These are phyloP conservation scores for Caryocar brasiliense DNA, from an alignment of 441 rosid genomes.

Conservation along the genomic window DNA sequence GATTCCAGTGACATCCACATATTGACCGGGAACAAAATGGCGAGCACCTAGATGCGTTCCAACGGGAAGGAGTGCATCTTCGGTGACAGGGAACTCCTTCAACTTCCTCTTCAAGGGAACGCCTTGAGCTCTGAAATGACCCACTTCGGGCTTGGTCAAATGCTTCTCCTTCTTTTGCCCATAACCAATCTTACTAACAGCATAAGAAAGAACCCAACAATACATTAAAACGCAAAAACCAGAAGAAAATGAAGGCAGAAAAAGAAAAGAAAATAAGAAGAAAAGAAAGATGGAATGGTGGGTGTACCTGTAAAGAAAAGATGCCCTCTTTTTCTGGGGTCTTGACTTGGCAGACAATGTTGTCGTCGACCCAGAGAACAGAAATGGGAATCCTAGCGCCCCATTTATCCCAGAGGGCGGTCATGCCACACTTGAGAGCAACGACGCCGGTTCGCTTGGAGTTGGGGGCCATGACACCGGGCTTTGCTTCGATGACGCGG, in stretches of 20 bases:
- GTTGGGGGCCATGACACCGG: constrained; percentile 46
- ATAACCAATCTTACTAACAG: constrained; percentile 77
- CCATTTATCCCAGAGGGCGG: constrained; percentile 96
- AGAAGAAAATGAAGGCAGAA: neutral
- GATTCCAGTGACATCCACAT: constrained; percentile 77
- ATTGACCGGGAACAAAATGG: constrained; percentile 91
- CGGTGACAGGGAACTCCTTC: constrained; percentile 87
- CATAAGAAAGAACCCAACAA: constrained; percentile 21
- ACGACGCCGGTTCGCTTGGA: constrained; percentile 78
- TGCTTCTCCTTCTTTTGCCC: constrained; percentile 94
- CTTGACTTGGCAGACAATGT: constrained; percentile 87
- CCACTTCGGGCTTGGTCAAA: constrained; percentile 83
- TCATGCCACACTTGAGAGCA: constrained; percentile 92
- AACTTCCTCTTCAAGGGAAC: constrained; percentile 87
- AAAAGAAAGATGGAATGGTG: neutral
- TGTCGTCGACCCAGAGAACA: constrained; percentile 88
- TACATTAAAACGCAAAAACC: constrained; percentile 9
- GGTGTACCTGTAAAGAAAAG: constrained; percentile 66
- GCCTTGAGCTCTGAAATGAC: constrained; percentile 93
- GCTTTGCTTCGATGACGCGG: constrained; percentile 52
- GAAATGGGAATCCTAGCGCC: constrained; percentile 78
- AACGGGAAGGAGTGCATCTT: constrained; percentile 85
- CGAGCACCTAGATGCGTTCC: constrained; percentile 72
- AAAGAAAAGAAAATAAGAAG: neutral
- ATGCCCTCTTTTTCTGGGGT: constrained; percentile 83